Evolutionary conservation across 2,329 filamentous ascomycete genomes (phyloP).

Genomic region (Cordyceps fumosorosea): DNA sequence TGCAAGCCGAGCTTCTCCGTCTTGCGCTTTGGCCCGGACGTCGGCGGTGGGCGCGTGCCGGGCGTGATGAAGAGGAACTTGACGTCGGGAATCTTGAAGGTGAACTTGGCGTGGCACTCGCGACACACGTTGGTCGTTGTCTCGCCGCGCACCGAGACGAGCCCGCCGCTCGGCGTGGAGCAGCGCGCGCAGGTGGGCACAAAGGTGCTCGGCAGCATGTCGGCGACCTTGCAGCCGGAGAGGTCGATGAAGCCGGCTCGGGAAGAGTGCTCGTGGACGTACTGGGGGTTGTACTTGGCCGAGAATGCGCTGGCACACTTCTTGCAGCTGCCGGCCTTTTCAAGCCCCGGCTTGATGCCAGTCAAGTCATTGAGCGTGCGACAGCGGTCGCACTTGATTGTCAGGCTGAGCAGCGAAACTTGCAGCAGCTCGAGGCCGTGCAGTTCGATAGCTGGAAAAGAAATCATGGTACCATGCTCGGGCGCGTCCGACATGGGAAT

Average conservation of each 20-base stretch:
- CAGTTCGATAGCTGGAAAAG: conserved; percentile 71
- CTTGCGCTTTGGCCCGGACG: conserved; percentile 36
- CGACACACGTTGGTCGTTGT: conserved; percentile 68
- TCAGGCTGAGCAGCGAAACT: conserved; percentile 58
- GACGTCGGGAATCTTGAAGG: conserved; percentile 69
- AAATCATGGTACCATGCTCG: conserved; percentile 69
- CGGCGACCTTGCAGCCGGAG: conserved; percentile 65
- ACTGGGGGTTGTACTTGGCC: conserved; percentile 55
- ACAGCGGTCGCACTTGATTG: conserved; percentile 72
- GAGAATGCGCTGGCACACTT: conserved; percentile 51
- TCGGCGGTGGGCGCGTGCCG: conserved; percentile 36
- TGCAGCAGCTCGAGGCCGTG: conserved; percentile 72
- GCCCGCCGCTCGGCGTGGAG: conserved; percentile 61
- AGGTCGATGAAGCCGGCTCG: conserved; percentile 74
- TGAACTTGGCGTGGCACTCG: conserved; percentile 73
- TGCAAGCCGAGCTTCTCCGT: conserved; percentile 51
- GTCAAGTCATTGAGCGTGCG: conserved; percentile 65
- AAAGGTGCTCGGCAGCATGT: conserved; percentile 75
- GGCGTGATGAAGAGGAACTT: conserved; percentile 68
- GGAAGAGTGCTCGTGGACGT: conserved; percentile 67
- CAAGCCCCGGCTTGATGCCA: conserved; percentile 50
- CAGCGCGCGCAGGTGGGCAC: conserved; percentile 71
- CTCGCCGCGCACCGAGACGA: conserved; percentile 69
- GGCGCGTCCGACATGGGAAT: conserved; percentile 22
- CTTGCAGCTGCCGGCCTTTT: conserved; percentile 48